phyloP scores from a whole-genome alignment of 305 asterid species.

The Fraxinus nigra region DNA sequence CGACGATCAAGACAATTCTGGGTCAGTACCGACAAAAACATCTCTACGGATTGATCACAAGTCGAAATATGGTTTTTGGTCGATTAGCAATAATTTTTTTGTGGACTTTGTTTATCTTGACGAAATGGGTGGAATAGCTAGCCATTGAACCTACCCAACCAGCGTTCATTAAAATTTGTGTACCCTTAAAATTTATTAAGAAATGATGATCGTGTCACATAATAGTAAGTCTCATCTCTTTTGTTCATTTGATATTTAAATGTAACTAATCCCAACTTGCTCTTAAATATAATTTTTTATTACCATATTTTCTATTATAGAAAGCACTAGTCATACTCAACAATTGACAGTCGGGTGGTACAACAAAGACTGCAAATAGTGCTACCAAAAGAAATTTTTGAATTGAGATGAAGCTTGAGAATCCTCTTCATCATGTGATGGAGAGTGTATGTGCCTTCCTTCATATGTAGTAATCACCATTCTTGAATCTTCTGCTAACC shows the following conservation, averaged over 20 bases:
- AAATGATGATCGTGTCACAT: not conserved
- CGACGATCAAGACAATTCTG: too few species aligned
- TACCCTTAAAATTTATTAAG: not conserved
- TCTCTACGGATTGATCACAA: too few species aligned
- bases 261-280: not conserved
- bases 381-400: slow-evolving; percentile 63
- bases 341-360: not conserved
- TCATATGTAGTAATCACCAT: slow-evolving; percentile 96
- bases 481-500: slow-evolving; percentile 85
- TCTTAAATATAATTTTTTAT: not conserved
- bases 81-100: too few species aligned
- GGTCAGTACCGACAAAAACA: too few species aligned
- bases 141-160: too few species aligned
- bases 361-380: not conserved
- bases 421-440: slow-evolving; percentile 67
- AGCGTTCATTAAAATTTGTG: not conserved
- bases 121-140: too few species aligned
- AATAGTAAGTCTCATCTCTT: not conserved
- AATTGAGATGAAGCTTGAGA: slow-evolving; percentile 52
- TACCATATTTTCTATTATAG: not conserved
- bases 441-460: slow-evolving; percentile 79
- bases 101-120: too few species aligned
- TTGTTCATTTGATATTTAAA: not conserved
- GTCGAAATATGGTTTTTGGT: too few species aligned
- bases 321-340: not conserved